These are phyloP conservation scores for Fusarium sp. DNA, from an alignment of 2,329 filamentous ascomycete genomes.

Conservation along the genomic window DNA sequence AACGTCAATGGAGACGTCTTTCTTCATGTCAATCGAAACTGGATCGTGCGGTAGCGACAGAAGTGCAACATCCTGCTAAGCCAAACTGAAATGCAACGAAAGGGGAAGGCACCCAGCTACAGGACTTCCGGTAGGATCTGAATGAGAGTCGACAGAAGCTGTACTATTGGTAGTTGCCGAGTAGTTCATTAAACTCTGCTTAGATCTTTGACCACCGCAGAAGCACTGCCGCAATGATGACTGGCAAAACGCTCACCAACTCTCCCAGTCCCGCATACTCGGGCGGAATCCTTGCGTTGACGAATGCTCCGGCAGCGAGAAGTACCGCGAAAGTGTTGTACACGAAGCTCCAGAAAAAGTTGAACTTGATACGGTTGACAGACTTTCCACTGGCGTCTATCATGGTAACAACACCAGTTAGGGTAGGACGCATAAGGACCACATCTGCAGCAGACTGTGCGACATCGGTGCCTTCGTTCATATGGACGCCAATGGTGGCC, in stretches of 20 bases:
- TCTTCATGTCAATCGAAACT: conserved; percentile 1
- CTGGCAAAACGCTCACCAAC: conserved; percentile 80
- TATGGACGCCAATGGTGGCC: conserved; percentile 79
- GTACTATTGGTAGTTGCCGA: background rate
- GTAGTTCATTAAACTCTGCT: background rate
- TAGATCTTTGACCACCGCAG: conserved; percentile 49
- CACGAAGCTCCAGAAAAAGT: conserved; percentile 78
- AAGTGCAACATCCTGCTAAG: conserved; percentile 17
- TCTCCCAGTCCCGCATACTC: conserved; percentile 79
- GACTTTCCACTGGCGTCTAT: conserved; percentile 67
- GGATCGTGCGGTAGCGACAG: conserved; percentile 32
- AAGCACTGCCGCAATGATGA: conserved; percentile 62
- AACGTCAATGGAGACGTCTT: background rate
- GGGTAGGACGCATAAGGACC: conserved; percentile 71
- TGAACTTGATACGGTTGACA: conserved; percentile 70
- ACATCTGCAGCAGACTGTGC: conserved; percentile 78
- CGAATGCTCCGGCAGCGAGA: conserved; percentile 76
- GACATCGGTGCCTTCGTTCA: conserved; percentile 74
- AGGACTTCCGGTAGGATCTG: background rate
- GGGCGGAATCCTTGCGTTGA: conserved; percentile 66
- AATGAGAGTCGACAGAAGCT: conserved; percentile 20
- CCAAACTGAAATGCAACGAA: background rate
- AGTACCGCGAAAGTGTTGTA: conserved; percentile 81
- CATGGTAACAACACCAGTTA: conserved; percentile 70
- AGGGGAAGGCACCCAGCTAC: background rate